phyloP scores from a whole-genome alignment of 2,329 filamentous ascomycete species.

The Hymenoscyphus albidus region DNA sequence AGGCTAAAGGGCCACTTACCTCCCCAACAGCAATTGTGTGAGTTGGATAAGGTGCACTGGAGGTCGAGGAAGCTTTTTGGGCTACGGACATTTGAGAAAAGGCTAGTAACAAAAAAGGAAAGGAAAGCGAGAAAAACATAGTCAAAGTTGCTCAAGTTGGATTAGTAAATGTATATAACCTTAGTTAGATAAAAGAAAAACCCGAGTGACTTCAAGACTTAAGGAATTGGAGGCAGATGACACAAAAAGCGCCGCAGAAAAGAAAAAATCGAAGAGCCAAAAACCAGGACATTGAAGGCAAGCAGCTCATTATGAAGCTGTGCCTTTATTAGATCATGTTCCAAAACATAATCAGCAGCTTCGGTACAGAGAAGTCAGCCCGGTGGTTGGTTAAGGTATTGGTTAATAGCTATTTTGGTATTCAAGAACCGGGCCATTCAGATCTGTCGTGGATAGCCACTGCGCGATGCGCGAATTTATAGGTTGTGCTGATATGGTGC shows the following conservation, averaged over 20 bases:
- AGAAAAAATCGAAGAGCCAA: not conserved
- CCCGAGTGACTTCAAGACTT: not conserved
- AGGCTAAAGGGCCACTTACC: slow-evolving; percentile 6
- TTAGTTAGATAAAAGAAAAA: not conserved
- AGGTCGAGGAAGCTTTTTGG: slow-evolving; percentile 6
- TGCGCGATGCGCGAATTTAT: not conserved
- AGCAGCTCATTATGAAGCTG: not conserved
- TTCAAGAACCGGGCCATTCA: not conserved
- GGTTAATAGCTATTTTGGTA: slow-evolving; percentile 1
- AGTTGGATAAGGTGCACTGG: slow-evolving; percentile 4
- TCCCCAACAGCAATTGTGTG: slow-evolving; percentile 9
- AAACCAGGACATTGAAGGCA: not conserved
- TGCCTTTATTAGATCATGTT: not conserved
- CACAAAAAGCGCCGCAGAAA: not conserved
- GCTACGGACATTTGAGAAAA: not conserved
- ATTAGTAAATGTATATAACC: not conserved
- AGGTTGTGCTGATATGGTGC: not conserved
- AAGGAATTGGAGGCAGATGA: not conserved
- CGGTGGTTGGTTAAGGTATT: not conserved
- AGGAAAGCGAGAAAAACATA: not conserved
- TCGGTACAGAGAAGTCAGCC: not conserved
- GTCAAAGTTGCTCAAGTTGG: not conserved
- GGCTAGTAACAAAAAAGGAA: not conserved
- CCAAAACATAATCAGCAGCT: not conserved
- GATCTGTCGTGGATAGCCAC: not conserved